A percentile compares a stretch with the other conserved stretches of the same genome.
Evolutionary conservation across 2,329 filamentous ascomycete species (phyloP).

Genomic region (Tympanopsis confertula): DNA sequence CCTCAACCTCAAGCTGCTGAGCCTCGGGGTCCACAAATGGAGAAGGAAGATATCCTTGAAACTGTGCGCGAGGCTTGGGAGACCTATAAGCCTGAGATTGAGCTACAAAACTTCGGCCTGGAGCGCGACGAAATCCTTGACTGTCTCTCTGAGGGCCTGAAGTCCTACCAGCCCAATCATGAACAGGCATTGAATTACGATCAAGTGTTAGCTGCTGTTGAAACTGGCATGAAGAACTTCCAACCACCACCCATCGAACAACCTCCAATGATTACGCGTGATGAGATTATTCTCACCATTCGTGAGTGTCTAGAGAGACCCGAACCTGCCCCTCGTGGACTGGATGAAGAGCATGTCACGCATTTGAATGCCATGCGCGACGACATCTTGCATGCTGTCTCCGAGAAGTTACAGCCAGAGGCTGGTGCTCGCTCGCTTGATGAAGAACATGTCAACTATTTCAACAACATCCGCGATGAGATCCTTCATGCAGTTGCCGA

Average conservation of each 20-base stretch:
- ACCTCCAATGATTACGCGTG: slow-evolving; percentile 37
- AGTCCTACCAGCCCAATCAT: slow-evolving; percentile 35
- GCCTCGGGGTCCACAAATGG: slow-evolving; percentile 22
- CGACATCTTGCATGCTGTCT: too few relatives aligned
- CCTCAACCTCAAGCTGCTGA: slow-evolving; percentile 23
- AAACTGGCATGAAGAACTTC: slow-evolving; percentile 44
- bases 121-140: slow-evolving; percentile 54
- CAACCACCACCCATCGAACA: slow-evolving; percentile 35
- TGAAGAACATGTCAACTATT: neutral
- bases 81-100: slow-evolving; percentile 53
- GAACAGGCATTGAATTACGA: slow-evolving; percentile 39
- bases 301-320: slow-evolving; percentile 46
- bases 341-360: too few relatives aligned
- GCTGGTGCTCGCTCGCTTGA: neutral
- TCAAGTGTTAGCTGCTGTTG: slow-evolving; percentile 46
- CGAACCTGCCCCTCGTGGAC: slow-evolving; percentile 20
- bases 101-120: slow-evolving; percentile 52
- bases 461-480: neutral
- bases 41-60: slow-evolving; percentile 49
- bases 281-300: slow-evolving; percentile 44
- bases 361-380: too few relatives aligned
- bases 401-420: too few relatives aligned
- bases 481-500: neutral
- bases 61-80: slow-evolving; percentile 55
- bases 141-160: slow-evolving; percentile 49